phyloP scores from a whole-genome alignment of 305 asterid species.

The Fraxinus floribunda region DNA sequence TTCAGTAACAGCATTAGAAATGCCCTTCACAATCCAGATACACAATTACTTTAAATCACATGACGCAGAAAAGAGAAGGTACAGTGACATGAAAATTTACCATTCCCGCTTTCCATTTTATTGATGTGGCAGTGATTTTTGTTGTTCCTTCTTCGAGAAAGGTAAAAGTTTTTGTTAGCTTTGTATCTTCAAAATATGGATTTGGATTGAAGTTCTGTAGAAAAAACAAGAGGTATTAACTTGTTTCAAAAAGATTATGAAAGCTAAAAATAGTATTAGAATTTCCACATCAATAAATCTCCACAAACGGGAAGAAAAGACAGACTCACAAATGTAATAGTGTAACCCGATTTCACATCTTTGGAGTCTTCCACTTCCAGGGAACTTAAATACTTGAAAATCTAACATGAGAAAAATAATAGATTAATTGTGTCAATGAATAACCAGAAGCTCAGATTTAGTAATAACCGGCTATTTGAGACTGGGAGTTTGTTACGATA shows the following conservation, averaged over 20 bases:
- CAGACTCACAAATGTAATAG: constrained; percentile 39
- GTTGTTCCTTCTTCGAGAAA: constrained; percentile 12
- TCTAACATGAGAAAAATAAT: constrained; percentile 32
- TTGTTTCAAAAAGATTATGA: background rate
- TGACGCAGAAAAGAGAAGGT: constrained; percentile 2
- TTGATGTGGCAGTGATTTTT: background rate
- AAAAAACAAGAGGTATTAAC: constrained; percentile 2
- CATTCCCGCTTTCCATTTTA: background rate
- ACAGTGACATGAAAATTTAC: constrained; percentile 39
- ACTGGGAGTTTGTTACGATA: background rate
- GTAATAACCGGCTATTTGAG: background rate
- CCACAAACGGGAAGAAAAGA: background rate
- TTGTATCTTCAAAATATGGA: background rate
- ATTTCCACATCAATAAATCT: background rate
- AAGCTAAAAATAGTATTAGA: background rate
- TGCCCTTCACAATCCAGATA: constrained; percentile 55
- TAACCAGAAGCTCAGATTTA: constrained; percentile 8
- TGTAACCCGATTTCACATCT: background rate
- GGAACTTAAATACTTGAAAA: constrained; percentile 47
- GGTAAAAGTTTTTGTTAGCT: background rate
- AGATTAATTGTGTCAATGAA: constrained; percentile 4
- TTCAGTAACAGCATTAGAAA: constrained; percentile 63
- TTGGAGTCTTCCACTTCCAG: background rate
- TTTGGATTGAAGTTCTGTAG: constrained; percentile 34
- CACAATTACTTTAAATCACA: constrained; percentile 11